Percentiles rank a stretch among this genome's conserved stretches.
Evolutionary conservation across 176 grass and related monocot genomes (phyloP).

Genomic region (Paspalum notatum): DNA sequence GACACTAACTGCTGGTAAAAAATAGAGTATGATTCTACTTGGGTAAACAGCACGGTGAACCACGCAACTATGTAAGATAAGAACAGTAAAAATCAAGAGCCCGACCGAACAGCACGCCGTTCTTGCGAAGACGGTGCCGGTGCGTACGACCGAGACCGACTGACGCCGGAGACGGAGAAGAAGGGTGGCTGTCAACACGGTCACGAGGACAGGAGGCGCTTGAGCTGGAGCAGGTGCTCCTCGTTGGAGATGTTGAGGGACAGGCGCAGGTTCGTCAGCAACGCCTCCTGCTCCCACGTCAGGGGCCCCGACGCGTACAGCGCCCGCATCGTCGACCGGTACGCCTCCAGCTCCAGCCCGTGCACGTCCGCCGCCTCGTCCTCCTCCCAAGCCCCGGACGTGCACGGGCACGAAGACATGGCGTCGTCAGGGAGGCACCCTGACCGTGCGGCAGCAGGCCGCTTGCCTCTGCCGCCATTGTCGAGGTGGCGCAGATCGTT

Average conservation of each 20-base stretch:
- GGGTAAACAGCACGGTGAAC: not conserved
- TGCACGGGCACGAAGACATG: conserved; percentile 52
- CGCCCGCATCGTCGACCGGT: conserved; percentile 64
- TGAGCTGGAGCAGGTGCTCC: conserved; percentile 70
- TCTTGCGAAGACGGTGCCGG: not conserved
- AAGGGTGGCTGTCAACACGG: not conserved
- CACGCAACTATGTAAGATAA: not conserved
- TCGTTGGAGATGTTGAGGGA: conserved; percentile 83
- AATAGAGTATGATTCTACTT: not conserved
- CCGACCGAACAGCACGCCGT: not conserved
- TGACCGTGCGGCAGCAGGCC: not conserved
- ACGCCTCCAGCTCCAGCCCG: conserved; percentile 68
- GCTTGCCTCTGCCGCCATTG: not conserved
- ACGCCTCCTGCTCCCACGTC: conserved; percentile 81
- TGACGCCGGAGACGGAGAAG: not conserved
- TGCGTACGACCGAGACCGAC: not conserved
- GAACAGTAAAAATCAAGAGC: conserved; percentile 7
- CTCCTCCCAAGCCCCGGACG: conserved; percentile 3
- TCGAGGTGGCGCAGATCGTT: conserved; percentile 16
- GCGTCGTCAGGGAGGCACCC: conserved; percentile 43
- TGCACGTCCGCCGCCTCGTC: conserved; percentile 36
- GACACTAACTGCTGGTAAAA: conserved; percentile 15
- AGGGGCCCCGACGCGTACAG: conserved; percentile 71
- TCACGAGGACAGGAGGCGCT: conserved; percentile 54
- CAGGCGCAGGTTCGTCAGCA: conserved; percentile 80